Evolutionary conservation across 768 basidiomycete genomes (phyloP), one percentile per base, ranked within the genome.

Genomic region (Leccinum ochraceum): DNA sequence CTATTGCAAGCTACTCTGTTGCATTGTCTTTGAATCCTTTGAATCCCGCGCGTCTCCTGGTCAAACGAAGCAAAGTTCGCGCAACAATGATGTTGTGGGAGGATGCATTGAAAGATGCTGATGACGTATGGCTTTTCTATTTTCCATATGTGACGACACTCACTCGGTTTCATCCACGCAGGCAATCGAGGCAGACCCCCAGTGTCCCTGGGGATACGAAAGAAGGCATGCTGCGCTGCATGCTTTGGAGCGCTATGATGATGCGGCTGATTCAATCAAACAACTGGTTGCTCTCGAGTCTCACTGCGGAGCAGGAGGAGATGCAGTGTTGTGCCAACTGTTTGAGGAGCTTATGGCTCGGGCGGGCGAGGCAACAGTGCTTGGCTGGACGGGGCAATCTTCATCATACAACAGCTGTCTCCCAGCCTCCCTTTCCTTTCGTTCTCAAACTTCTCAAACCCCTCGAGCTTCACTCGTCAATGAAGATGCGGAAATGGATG

Each of bases 51-150:
- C 11, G 37, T 34, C 57, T 62, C 9, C 22, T 66, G 24, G 56
- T 66, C 3, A 48, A 59, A 28, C 64, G 60, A 39, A 62, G 64
- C 52, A 56, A 55, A 20, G 39, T 30, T 0, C 24, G 30, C 10
- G 48, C 36, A 11, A 32, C 42, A 6, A 2, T 20, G 6, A 24
- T 6, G 22, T 49, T 14, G 0, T 64, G 63, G 57, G 60, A 54
- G 2, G 59, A 60, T 11, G 55, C 63, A 1, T 28, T 68, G 46
- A 37, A 28, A 3, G 63, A 68, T 6, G 37, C 37, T 39, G 16
- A 39, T 39, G 16, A 17, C 16, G 37, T 39, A 39, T 39, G 37
- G 17, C 6, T 1, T 17, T 3, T 3, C 1, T 17, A 1, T 30
- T 9, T 8, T 16, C 16, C 6, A 16, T 39, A 8, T 39, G 16